phyloP scores from a whole-genome alignment of 495 filamentous ascomycete species.

The Aspergillus bridgeri region DNA sequence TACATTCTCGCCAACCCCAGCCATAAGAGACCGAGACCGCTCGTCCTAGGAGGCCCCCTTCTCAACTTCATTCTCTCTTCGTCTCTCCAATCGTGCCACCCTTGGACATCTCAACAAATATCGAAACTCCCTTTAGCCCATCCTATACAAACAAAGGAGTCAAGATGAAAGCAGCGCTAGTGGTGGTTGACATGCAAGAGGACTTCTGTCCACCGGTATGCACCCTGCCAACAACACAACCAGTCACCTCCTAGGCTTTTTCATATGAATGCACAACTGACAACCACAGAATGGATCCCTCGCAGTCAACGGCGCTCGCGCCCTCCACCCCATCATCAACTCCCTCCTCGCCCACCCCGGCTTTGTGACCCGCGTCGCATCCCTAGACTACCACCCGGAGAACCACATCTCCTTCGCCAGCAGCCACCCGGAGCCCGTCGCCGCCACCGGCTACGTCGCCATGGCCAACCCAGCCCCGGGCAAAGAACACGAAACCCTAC shows the following conservation, averaged over 20 bases:
- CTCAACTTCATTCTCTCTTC: too few species aligned
- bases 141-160: background rate
- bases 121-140: background rate
- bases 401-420: conserved; percentile 87
- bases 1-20: background rate
- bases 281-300: conserved; percentile 69
- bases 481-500: conserved; percentile 59
- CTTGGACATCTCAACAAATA: background rate
- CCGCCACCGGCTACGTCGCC: conserved; percentile 52
- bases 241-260: background rate
- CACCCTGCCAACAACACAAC: conserved; percentile 3
- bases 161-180: conserved; percentile 51
- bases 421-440: conserved; percentile 66
- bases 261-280: background rate
- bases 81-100: background rate
- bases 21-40: background rate
- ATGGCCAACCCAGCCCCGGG: conserved; percentile 62
- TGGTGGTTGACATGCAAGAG: conserved; percentile 90
- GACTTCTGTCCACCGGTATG: conserved; percentile 90
- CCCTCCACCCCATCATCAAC: conserved; percentile 70
- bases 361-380: conserved; percentile 72
- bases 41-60: too few species aligned
- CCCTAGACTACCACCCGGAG: conserved; percentile 83
- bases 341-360: conserved; percentile 62
- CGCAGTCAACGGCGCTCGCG: conserved; percentile 68